A percentile compares a stretch with the other conserved stretches of the same genome.
Conservation (phyloP, 495 filamentous ascomycete genomes). For the Aspergillus panamensis region DNA sequence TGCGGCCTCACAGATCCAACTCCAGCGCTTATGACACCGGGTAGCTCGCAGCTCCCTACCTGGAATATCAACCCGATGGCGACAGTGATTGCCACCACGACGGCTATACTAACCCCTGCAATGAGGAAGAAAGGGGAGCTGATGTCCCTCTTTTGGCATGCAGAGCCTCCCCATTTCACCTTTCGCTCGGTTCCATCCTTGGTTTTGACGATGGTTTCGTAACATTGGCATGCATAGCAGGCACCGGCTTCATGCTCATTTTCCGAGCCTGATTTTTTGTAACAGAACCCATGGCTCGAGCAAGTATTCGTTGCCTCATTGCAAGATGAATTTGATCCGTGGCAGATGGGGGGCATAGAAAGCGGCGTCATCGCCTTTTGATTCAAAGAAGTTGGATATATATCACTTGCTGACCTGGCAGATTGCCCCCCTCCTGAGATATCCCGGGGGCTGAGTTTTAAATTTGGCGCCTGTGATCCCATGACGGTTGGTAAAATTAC, state of each 20-base stretch:
- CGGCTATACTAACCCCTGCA: slow-evolving; percentile 60
- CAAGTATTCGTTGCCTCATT: slow-evolving; percentile 62
- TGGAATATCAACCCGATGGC: slow-evolving; percentile 72
- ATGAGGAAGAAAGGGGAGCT: slow-evolving; percentile 85
- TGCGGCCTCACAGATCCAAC: slow-evolving; percentile 58
- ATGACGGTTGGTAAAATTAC: slow-evolving; percentile 21
- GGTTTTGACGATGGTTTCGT: slow-evolving; percentile 44
- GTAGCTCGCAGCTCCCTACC: slow-evolving; percentile 75
- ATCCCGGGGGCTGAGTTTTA: background rate
- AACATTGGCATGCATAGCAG: slow-evolving; percentile 79
- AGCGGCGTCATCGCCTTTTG: background rate
- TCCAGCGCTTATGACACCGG: slow-evolving; percentile 83
- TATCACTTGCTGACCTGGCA: background rate
- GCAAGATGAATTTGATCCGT: slow-evolving; percentile 59
- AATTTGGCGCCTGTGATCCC: background rate
- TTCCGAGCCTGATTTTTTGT: slow-evolving; percentile 50
- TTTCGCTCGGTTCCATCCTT: slow-evolving; percentile 48
- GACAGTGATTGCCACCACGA: slow-evolving; percentile 57
- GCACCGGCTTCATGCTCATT: slow-evolving; percentile 32
- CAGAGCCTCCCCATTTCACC: slow-evolving; percentile 71
- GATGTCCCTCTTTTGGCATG: slow-evolving; percentile 90
- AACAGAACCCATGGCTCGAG: slow-evolving; percentile 70
- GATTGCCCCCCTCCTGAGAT: background rate
- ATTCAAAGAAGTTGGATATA: background rate
- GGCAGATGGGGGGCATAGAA: slow-evolving; percentile 49